A percentile compares a stretch with the other conserved stretches of the same genome.
These are phyloP conservation scores for Hysterium pulicare DNA, from an alignment of 2,329 filamentous ascomycete genomes.

Conservation along the genomic window DNA sequence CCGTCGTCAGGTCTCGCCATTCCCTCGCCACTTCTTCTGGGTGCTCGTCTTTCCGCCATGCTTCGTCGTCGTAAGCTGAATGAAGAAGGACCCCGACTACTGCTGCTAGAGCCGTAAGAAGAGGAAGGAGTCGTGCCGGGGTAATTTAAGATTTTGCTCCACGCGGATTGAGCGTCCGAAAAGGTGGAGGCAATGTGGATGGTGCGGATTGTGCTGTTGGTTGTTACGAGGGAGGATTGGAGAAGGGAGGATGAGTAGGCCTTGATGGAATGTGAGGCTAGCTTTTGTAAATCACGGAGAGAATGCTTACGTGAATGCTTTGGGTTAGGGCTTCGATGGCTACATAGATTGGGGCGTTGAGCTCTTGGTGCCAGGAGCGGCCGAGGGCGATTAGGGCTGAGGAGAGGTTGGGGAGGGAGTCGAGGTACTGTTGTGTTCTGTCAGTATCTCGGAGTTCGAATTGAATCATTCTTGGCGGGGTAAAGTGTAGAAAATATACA, in stretches of 20 bases:
- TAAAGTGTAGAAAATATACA: slow-evolving; percentile 5
- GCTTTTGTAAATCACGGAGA: neutral
- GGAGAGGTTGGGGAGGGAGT: slow-evolving; percentile 22
- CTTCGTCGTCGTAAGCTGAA: no score
- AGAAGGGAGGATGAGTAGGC: slow-evolving; percentile 1
- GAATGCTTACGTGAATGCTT: slow-evolving; percentile 18
- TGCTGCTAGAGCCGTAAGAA: neutral
- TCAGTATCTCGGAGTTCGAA: slow-evolving; percentile 12
- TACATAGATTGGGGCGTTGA: slow-evolving; percentile 33
- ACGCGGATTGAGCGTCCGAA: slow-evolving; percentile 29
- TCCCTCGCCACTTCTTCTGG: neutral
- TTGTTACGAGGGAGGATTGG: slow-evolving; percentile 2
- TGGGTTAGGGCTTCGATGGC: slow-evolving; percentile 29
- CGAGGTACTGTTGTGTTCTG: slow-evolving; percentile 23
- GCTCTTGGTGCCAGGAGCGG: slow-evolving; percentile 34
- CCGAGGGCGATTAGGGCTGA: slow-evolving; percentile 28
- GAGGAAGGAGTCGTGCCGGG: slow-evolving; percentile 13
- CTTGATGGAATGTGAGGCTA: neutral
- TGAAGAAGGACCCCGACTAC: neutral
- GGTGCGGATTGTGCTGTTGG: slow-evolving; percentile 29
- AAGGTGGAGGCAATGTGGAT: slow-evolving; percentile 32
- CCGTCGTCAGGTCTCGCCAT: neutral
- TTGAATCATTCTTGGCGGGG: slow-evolving; percentile 8
- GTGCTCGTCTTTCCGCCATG: neutral
- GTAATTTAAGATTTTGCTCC: slow-evolving; percentile 30